A percentile compares a stretch with the other conserved stretches of the same genome.
Evolutionary conservation across 2,329 filamentous ascomycete genomes (phyloP).

Genomic region (Pleomassaria siparia): DNA sequence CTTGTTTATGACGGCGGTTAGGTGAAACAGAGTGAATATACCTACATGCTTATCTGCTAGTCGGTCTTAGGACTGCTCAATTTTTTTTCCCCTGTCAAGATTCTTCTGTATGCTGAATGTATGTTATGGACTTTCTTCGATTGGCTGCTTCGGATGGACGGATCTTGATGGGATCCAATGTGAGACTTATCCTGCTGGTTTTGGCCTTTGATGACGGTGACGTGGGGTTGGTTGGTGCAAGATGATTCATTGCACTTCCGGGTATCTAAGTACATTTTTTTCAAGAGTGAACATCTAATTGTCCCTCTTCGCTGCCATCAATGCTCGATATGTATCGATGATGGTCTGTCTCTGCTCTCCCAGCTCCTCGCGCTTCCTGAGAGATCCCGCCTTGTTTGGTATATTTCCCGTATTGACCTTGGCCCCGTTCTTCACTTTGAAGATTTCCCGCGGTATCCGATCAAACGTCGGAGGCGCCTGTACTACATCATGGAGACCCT

Average conservation of each 20-base stretch:
- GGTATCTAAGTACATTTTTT: not conserved
- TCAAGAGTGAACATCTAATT: not conserved
- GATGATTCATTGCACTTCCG: not conserved
- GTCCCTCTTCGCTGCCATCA: slow-evolving; percentile 56
- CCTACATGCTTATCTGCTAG: not conserved
- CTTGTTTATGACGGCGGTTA: not conserved
- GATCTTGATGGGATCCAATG: not conserved
- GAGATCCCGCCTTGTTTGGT: slow-evolving; percentile 68
- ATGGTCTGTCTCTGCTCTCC: slow-evolving; percentile 68
- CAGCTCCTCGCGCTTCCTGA: slow-evolving; percentile 72
- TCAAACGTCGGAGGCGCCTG: slow-evolving; percentile 75
- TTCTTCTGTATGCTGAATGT: not conserved
- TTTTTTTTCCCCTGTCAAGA: not conserved
- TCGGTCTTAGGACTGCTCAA: not conserved
- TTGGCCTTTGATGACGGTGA: not conserved
- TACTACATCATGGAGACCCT: slow-evolving; percentile 61
- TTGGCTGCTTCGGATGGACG: not conserved
- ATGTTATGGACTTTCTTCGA: no score
- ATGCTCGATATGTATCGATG: slow-evolving; percentile 71
- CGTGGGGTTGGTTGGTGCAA: not conserved
- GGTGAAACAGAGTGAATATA: not conserved
- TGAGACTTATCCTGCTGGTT: not conserved
- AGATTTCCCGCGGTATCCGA: slow-evolving; percentile 62
- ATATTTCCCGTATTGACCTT: slow-evolving; percentile 69
- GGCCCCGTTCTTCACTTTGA: slow-evolving; percentile 65